Evolutionary conservation across 2,329 filamentous ascomycete species (phyloP), one percentile per base, ranked within the genome.

Genomic region (Aspergillus ustus): DNA sequence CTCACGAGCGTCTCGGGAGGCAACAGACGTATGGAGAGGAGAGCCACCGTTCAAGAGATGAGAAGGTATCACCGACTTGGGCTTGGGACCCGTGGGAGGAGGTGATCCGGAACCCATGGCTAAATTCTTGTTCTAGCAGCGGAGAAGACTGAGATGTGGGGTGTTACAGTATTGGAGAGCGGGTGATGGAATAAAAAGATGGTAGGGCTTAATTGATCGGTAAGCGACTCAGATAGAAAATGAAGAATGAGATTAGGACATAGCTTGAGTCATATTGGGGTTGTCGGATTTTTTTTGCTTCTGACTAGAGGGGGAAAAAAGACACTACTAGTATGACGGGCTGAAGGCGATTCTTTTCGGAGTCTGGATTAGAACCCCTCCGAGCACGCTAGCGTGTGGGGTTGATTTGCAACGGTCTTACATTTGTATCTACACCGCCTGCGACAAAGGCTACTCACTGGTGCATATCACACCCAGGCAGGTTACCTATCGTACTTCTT

Each of bases 31-130:
- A 51, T 84, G 78, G 37, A 86, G 80, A 51, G 84, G 82, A 57
- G 80, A 82, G 60, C 79, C 77, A 56, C 84, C 85, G 72, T 88
- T 87, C 52, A 83, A 68, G 61, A 88, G 76, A 73, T 87, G 82
- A 53, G 84, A 80, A 29, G 86, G 85, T 31, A 87, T 77, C 11
- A 84, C 83, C 46, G 83, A 81, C 66, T 76, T 81, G 57, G 80
- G 83, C 74, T 81, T 83, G 63, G 73, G 78, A 63, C 69, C 80
- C 63, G 73, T 73, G 44, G 77, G 77, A 63, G 78, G 77, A 64
- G 73, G 69, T 59, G 71, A 70, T 62, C 73, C 77, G 63, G 78
- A 76, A 66, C 82, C 78, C 83, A 85, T 85, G 63, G 66, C 48
- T 57, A 87, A 25, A 93, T 43, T 59, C 25, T 50, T 45, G 53